These are phyloP conservation scores for Cordyceps fumosorosea DNA, from an alignment of 2,329 filamentous ascomycete genomes.

Conservation along the genomic window DNA sequence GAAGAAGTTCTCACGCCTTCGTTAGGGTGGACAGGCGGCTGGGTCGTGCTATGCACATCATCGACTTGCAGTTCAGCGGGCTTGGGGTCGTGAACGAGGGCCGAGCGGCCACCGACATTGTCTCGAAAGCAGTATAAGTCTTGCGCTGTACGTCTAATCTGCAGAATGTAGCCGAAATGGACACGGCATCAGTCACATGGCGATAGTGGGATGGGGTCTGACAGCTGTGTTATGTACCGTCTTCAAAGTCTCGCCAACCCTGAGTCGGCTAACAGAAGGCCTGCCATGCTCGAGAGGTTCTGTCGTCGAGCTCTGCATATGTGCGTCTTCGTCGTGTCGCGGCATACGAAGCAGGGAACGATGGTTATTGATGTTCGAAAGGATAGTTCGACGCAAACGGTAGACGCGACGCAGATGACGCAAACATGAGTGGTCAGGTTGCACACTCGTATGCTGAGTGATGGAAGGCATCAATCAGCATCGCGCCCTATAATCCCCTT, in stretches of 20 bases:
- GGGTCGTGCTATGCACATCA: not conserved
- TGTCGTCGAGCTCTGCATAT: not conserved
- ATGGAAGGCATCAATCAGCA: not conserved
- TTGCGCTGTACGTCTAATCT: constrained; percentile 11
- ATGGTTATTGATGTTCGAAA: not conserved
- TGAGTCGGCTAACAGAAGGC: constrained; percentile 4
- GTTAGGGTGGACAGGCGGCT: not conserved
- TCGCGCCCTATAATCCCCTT: not conserved
- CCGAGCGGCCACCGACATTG: constrained; percentile 7
- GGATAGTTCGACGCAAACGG: not conserved
- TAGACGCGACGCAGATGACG: not conserved
- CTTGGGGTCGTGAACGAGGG: constrained; percentile 2
- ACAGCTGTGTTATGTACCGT: constrained; percentile 1
- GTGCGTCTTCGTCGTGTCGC: not conserved
- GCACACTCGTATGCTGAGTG: not conserved
- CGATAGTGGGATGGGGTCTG: not conserved
- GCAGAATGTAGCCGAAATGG: not conserved
- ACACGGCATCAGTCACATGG: not conserved
- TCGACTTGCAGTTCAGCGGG: not conserved
- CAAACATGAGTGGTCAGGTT: not conserved
- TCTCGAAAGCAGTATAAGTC: constrained; percentile 8
- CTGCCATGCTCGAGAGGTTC: not conserved
- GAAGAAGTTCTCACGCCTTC: not conserved
- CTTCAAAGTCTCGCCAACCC: constrained; percentile 8
- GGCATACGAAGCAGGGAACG: not conserved